Base-by-base conservation (phyloP, 345 rosid genomes). In the Rhodamnia argentea region DNA sequence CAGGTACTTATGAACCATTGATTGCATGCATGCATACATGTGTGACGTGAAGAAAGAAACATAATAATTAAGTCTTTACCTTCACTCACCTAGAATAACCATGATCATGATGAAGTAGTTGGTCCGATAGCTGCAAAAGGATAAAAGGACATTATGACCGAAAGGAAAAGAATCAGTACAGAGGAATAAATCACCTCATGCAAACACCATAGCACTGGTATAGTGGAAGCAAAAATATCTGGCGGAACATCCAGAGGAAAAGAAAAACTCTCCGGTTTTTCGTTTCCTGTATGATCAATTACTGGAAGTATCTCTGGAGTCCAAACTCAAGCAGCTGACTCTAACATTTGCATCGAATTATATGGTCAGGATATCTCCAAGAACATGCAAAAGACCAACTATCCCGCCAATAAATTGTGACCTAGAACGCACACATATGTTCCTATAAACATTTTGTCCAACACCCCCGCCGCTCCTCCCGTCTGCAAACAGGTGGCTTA, bases 71-170 rank as follows among this genome's bases (percentile, higher is more conserved):
- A 85, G 58, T 59, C 23, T 47, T n/a, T 88, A 85, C 55, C 18
- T 85, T 53, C 50, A 83, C 96, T 85, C 88, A 95, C 99, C 99
- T 58, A 97, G 94, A 89, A 97, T 92, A 85, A 94, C 83, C 89
- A 95, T 86, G 76, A 96, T 92, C 98, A 95, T 90, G 83, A 97
- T 90, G 97, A 96, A 97, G 86, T 97, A 97, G 92, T 97, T 97
- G 42, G 99, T 97, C 83, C 99, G 90, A 85, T 97, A 97, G 91
- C 99, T 97, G 99, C 92, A 88, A 89, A 89, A 86, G n/a, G 24
- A 85, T 22, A 87, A 70, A 70, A 70, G 78, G 78, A 64, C 47
- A 40, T 60, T 82, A 85, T 16, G 24, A 29, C 47, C 51, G 1
- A 56, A 54, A 50, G 82, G 78, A 37, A 70, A 37, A 70, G 24